These are phyloP conservation scores for Closterium sp. DNA, from an alignment of 139 green algal genomes.

Conservation along the genomic window DNA sequence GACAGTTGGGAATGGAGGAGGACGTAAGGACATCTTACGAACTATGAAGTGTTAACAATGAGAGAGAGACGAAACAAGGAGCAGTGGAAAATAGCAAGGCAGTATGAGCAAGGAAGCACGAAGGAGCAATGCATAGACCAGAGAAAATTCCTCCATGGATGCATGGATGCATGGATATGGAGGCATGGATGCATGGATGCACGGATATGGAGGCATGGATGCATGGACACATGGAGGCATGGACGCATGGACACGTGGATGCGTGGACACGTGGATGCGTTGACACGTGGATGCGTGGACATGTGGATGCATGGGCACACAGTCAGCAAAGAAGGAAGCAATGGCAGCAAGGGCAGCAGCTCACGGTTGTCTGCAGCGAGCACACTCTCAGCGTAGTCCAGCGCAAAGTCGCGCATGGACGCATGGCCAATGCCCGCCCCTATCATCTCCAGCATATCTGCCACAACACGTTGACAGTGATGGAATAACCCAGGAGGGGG, in stretches of 20 bases:
- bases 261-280: neutral
- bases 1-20: too few relatives aligned
- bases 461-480: neutral
- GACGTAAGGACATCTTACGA: too few relatives aligned
- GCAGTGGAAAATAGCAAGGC: too few relatives aligned
- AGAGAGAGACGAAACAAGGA: too few relatives aligned
- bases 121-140: too few relatives aligned
- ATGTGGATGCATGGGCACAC: neutral
- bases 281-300: neutral
- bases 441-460: conserved; percentile 44
- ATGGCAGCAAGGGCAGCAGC: too few relatives aligned
- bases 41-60: too few relatives aligned
- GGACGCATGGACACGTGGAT: neutral
- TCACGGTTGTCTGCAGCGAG: conserved; percentile 18
- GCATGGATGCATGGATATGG: neutral
- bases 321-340: neutral
- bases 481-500: too few relatives aligned
- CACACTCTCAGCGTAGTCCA: conserved; percentile 22
- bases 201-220: neutral
- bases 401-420: conserved; percentile 26
- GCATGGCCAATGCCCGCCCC: conserved; percentile 41
- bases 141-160: neutral
- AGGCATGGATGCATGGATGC: neutral
- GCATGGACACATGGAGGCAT: neutral
- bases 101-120: too few relatives aligned